Evolutionary conservation across 176 grass and related monocot species (phyloP).

Genomic region (Paspalum vaginatum): DNA sequence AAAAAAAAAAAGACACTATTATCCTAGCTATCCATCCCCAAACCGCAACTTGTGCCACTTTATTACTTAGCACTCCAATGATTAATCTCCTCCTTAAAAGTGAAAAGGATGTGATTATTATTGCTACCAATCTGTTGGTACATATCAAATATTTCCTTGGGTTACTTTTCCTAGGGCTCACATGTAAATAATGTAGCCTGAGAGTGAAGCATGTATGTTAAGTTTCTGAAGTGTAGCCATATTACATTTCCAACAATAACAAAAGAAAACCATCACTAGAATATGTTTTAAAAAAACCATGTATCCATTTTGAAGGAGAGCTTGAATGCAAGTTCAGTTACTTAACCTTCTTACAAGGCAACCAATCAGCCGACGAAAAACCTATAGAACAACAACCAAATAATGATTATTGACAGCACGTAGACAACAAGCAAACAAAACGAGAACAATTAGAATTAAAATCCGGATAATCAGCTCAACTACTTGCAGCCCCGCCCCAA

Average conservation of each 20-base stretch:
- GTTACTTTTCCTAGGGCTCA: too few relatives aligned
- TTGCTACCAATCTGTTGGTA: too few relatives aligned
- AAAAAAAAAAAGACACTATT: too few relatives aligned
- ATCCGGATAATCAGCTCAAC: neutral
- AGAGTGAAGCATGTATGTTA: neutral
- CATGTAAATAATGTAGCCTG: too few relatives aligned
- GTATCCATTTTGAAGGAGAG: too few relatives aligned
- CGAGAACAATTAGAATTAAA: neutral
- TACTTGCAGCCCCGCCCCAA: slow-evolving; percentile 3
- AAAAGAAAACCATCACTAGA: neutral
- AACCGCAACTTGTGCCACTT: too few relatives aligned
- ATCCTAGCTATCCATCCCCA: too few relatives aligned
- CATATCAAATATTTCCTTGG: too few relatives aligned
- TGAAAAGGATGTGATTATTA: too few relatives aligned
- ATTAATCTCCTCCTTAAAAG: too few relatives aligned
- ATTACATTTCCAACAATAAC: neutral
- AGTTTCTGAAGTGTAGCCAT: neutral
- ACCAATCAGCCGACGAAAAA: neutral
- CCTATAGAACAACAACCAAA: neutral
- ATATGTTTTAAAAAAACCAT: neutral
- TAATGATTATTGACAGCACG: neutral
- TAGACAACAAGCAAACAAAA: neutral
- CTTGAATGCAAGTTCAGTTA: neutral
- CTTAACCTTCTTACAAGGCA: neutral
- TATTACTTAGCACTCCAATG: too few relatives aligned